Base-by-base conservation (phyloP, 257 asterid species). In the Ophiorrhiza pumila region DNA sequence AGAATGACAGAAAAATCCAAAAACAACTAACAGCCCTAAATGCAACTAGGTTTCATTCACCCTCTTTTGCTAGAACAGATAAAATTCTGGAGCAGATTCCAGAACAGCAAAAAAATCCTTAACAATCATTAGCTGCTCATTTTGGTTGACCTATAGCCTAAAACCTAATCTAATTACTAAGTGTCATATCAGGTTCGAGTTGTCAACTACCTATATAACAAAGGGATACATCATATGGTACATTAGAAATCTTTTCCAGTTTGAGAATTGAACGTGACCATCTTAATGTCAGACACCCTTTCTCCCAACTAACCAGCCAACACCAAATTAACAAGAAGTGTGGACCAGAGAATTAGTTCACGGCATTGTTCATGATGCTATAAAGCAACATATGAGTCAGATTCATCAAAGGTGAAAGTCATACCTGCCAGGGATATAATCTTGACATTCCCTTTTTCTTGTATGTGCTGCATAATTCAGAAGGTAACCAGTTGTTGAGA, bases 361-460 rank as follows among this genome's bases (percentile, higher is more conserved):
- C 61, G 23, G 46, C 69, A 53, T 45, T 27, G 29, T 14, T 34
- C 13, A 14, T 62, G 72, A 62, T 27, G 25, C n/a, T 62, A 68
- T 71, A 57, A 75, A 57, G 43, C 67, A 56, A 39, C 3, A 78
- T 29, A 43, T 14, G 20, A 74, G 77, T 32, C 56, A 12, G 50
- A 75, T 67, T 68, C 34, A 81, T 31, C 75, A 14, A 43, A 68
- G 74, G 69, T 50, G 37, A 68, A 74, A 61, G 27, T 22, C 68
- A 23, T 85, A 91, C 99, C 97, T 94, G 99, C 99, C 99, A 94
- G 2, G 88, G 84, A 79, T 91, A 94, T 82, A 94, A 75, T 81
- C 88, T 88, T 47, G 90, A 74, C 78, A 94, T 88, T 61, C 99
- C 98, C 78, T 85, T 90, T 90, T 87, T 88, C 87, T 73, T 83